These are phyloP conservation scores for Volvox carteri DNA, from an alignment of 163 green algal species.

Conservation along the genomic window DNA sequence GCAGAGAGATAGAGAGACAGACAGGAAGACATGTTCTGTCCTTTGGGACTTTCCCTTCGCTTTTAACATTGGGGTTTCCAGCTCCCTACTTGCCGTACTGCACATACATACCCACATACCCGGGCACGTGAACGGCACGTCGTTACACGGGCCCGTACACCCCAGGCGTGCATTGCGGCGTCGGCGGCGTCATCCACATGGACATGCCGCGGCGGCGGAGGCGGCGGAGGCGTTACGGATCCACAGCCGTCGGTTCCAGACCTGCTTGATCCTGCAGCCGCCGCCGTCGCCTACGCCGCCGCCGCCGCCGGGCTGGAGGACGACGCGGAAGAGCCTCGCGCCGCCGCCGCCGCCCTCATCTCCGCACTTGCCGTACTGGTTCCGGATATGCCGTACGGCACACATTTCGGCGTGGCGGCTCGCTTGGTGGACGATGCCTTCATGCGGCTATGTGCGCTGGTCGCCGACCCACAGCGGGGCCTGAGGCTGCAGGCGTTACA, in stretches of 20 bases:
- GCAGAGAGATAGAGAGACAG: no score
- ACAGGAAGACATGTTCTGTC: no score
- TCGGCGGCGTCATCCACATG: no score
- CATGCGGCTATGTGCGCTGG: conserved; percentile 40
- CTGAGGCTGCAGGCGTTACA: conserved; percentile 21
- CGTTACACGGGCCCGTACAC: no score
- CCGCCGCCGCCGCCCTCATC: conserved; percentile 10
- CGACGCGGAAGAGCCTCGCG: conserved; percentile 28
- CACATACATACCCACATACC: no score
- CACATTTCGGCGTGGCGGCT: conserved; percentile 30
- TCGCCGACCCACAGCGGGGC: not conserved
- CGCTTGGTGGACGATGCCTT: conserved; percentile 30
- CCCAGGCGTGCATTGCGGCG: no score
- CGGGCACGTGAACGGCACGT: no score
- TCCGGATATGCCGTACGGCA: conserved; percentile 13
- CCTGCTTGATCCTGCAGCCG: not conserved
- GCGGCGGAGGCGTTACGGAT: not conserved
- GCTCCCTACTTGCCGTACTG: no score
- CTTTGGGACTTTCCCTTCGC: no score
- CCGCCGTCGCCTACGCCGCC: conserved; percentile 32
- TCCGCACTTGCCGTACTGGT: conserved; percentile 17
- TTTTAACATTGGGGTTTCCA: no score
- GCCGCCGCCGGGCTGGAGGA: conserved; percentile 1
- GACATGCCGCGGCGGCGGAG: not conserved
- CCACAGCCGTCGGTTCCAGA: not conserved